phyloP scores from a whole-genome alignment of 345 rosid genomes.

The Syzygium jambos region DNA sequence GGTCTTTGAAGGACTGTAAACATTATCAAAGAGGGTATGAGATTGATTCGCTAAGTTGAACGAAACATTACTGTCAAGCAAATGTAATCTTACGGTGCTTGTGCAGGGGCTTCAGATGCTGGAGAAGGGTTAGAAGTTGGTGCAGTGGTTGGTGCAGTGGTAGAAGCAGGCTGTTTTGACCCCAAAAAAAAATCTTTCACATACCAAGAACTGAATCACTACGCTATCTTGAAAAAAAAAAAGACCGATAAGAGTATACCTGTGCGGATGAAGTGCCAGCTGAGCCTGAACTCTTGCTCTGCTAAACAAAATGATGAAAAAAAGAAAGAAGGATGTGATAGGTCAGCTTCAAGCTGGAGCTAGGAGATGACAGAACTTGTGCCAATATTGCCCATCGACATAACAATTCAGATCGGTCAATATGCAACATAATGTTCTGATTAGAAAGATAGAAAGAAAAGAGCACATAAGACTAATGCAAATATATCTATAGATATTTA shows the following conservation, averaged over 20 bases:
- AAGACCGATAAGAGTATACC: neutral
- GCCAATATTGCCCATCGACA: neutral
- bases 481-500: neutral
- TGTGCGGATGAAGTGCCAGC: constrained; percentile 10
- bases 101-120: constrained; percentile 38
- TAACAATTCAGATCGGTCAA: neutral
- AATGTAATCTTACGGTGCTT: constrained; percentile 39
- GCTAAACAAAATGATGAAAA: constrained; percentile 1
- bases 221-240: neutral
- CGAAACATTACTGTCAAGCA: neutral
- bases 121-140: constrained; percentile 29
- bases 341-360: neutral
- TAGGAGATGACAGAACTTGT: neutral
- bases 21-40: neutral
- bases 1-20: constrained; percentile 20
- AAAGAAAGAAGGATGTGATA: neutral
- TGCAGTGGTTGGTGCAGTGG: constrained; percentile 28
- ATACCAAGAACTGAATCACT: neutral
- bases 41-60: neutral
- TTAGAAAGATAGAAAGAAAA: neutral
- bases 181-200: neutral
- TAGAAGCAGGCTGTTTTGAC: constrained; percentile 41
- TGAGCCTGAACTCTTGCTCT: constrained; percentile 49
- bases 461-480: neutral
- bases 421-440: neutral